Evolutionary conservation across 257 asterid genomes (phyloP).

Genomic region (Solanum ossicruentum): DNA sequence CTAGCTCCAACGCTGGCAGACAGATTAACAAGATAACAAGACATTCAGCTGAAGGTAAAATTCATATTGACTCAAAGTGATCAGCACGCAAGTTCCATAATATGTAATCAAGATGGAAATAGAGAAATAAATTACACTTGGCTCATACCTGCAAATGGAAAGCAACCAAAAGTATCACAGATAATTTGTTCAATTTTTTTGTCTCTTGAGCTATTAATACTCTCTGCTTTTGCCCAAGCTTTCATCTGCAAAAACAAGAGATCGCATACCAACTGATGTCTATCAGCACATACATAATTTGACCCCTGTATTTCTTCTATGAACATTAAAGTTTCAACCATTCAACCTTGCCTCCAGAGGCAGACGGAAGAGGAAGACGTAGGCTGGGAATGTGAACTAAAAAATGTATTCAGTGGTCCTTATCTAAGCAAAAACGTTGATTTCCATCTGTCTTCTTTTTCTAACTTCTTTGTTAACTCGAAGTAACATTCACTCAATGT

Average conservation of each 20-base stretch:
- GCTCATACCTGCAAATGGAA: slow-evolving; percentile 83
- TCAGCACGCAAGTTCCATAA: background rate
- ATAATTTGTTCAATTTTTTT: slow-evolving; percentile 74
- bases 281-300: background rate
- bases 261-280: background rate
- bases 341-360: background rate
- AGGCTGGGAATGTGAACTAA: background rate
- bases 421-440: background rate
- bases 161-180: slow-evolving; percentile 73
- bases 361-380: background rate
- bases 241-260: slow-evolving; percentile 62
- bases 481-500: background rate
- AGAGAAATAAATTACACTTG: too few relatives aligned
- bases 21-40: background rate
- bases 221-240: slow-evolving; percentile 77
- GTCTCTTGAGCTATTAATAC: slow-evolving; percentile 77
- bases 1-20: background rate
- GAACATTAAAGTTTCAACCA: background rate
- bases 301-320: background rate
- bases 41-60: background rate
- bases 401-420: background rate
- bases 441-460: background rate
- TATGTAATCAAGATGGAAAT: background rate
- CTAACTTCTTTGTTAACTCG: background rate
- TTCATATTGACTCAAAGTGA: background rate